Percentiles rank a stretch among this genome's conserved stretches.
phyloP scores from a whole-genome alignment of 257 asterid genomes.

The Rhazya stricta region DNA sequence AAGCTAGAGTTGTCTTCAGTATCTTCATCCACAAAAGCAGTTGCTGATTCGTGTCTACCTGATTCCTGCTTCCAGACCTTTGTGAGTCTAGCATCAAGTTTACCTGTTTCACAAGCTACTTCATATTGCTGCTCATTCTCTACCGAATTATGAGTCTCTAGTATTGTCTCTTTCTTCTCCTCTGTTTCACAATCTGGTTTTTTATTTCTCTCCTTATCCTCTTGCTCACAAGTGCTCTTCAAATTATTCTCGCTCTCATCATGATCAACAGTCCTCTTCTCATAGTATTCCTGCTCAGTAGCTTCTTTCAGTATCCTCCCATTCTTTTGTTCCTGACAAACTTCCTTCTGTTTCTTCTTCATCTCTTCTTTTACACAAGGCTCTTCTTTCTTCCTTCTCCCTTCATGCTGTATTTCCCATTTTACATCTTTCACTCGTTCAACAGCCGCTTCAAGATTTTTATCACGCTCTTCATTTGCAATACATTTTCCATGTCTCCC shows the following conservation, averaged over 20 bases:
- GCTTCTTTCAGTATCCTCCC: constrained; percentile 24
- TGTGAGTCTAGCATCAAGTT: constrained; percentile 20
- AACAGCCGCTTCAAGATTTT: constrained; percentile 25
- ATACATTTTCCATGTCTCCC: constrained; percentile 23
- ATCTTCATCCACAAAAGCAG: constrained; percentile 18
- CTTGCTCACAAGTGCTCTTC: constrained; percentile 25
- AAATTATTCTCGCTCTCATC: constrained; percentile 26
- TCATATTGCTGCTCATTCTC: constrained; percentile 25
- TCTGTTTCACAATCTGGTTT: constrained; percentile 15
- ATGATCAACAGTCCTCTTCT: constrained; percentile 16
- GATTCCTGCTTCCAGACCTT: constrained; percentile 24
- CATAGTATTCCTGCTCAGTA: constrained; percentile 23
- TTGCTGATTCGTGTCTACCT: constrained; percentile 6
- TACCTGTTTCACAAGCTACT: constrained; percentile 21
- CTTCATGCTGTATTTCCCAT: constrained; percentile 29
- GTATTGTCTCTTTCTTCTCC: constrained; percentile 21
- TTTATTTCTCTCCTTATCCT: constrained; percentile 22
- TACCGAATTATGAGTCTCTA: constrained; percentile 26
- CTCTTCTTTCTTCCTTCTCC: constrained; percentile 30
- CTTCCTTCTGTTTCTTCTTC: constrained; percentile 12
- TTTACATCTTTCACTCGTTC: constrained; percentile 30
- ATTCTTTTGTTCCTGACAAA: constrained; percentile 18
- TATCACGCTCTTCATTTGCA: constrained; percentile 31
- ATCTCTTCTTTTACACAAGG: constrained; percentile 23
- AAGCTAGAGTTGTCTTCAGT: constrained; percentile 21